Evolutionary conservation across 1,284 basidiomycete genomes (phyloP), one percentile per base, ranked within the genome.

Genomic region (Apiotrichum sp.): DNA sequence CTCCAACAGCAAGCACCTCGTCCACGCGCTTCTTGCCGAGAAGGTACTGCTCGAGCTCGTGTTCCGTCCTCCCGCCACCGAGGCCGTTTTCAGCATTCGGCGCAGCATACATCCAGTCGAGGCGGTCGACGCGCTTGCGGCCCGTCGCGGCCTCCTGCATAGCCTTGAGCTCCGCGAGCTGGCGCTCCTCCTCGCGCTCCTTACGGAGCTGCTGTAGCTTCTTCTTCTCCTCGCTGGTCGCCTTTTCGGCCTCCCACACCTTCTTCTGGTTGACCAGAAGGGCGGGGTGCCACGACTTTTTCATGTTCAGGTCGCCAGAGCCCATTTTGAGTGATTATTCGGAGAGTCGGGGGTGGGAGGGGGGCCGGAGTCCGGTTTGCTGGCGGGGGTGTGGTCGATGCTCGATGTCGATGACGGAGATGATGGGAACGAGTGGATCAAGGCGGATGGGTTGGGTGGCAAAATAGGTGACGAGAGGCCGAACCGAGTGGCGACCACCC

Each of bases 81-180:
- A 75, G 59, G 63, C 91, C 95, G 64, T 89, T 84, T 58, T 81
- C 86, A 13, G 88, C 89, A 0, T 89, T 89, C 2, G 96, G 95
- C 1, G 95, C 96, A 14, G 93, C 81, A 78, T 98, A 98, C 90
- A 98, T 95, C 96, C 96, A 98, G 74, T 98, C 95, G 52, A 98
- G 77, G 70, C 92, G 91, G 74, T 98, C 93, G 49, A 86, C 83
- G 63, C 89, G 81, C 78, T 93, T 96, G 80, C 88, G 91, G 34
- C 96, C 96, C 7, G 95, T 97, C 64, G 93, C 85, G 60, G 89
- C 88, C 70, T 93, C 90, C 72, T 96, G 93, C 47, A 98, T 75
- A 47, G 93, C 84, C 72, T 98, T 95, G 14, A 98, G 83, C 68
- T 98, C 93, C 67, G 96, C 92, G 33, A 98, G 78, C 73, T 98